Evolutionary conservation across 2,329 filamentous ascomycete genomes (phyloP), one percentile per base, ranked within the genome.

Genomic region (Rasamsonia emersonii): DNA sequence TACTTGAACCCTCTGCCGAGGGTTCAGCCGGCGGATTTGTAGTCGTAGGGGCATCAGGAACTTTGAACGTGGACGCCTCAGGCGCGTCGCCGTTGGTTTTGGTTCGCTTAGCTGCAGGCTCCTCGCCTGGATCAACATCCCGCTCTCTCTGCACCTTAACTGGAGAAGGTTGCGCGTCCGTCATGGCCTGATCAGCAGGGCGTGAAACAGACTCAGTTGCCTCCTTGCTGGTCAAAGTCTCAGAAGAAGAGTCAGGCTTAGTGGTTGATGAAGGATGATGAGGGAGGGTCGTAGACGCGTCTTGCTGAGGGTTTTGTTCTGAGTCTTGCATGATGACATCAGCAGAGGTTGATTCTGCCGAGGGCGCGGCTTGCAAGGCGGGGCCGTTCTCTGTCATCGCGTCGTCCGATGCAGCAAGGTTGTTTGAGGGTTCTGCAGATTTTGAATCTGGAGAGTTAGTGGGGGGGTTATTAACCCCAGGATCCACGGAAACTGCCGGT

Each of bases 61-160:
- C 54, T 42, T 68, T 67, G 46, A 65, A 64, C 24, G 62, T 61
- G 4, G 45, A 44, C 28, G 60, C 56, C 18, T 65, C 62, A 1
- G 48, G 40, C 13, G 62, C 61, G 25, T 68, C 64, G 9, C 66
- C 65, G 10, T 82, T 81, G 0, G 84, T 82, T 60, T 79, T 89
- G 21, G 83, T 76, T 16, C 88, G 79, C 65, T 95, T 95, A 1
- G 86, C 74, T 10, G 75, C 74, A 32, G 80, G 86, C 42, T 85
- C 64, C 13, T 68, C 65, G 11, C 42, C 46, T 9, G 40, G 63
- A 42, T 93, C 86, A 4, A 86, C 79, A 37, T 93, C 86, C 9
- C 88, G 79, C 44, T 79, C 81, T 8, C 85, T 77, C 2, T 84
- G 70, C 9, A 81, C 52, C 59, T 88, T 89, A 3, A 56, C 54